phyloP scores from a whole-genome alignment of 192 early-diverging fungal genomes.

The Fimicolochytrium jonesii region DNA sequence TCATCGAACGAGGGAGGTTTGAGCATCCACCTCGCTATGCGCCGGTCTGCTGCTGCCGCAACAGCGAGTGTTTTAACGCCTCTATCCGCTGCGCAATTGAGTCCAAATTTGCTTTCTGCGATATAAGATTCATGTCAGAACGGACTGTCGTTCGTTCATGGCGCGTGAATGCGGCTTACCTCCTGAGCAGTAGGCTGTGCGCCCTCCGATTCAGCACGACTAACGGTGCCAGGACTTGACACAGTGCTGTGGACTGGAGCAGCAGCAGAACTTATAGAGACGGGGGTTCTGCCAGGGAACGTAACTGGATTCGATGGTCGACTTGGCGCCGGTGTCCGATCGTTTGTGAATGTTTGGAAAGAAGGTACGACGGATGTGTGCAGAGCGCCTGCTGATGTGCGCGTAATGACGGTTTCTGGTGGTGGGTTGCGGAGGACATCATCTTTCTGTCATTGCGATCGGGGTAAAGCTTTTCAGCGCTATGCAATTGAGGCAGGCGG shows the following conservation, averaged over 20 bases:
- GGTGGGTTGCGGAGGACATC: not conserved
- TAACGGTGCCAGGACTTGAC: not conserved
- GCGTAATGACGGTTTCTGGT: conserved; percentile 15
- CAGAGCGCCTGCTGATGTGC: not conserved
- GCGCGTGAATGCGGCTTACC: no score
- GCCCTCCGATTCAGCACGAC: not conserved
- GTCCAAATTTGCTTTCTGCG: conserved; percentile 2
- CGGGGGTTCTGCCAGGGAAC: not conserved
- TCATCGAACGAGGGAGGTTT: no score
- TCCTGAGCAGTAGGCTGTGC: no score
- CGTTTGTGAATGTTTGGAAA: not conserved
- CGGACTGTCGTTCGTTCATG: not conserved
- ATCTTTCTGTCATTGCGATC: not conserved
- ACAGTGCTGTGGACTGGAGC: not conserved
- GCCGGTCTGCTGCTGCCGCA: no score
- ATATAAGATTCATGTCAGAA: not conserved
- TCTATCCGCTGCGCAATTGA: not conserved
- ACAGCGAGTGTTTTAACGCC: not conserved
- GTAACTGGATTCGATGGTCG: not conserved
- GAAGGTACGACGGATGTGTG: conserved; percentile 13
- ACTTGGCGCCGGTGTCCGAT: not conserved
- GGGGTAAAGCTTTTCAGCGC: not conserved
- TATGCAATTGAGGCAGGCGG: not conserved
- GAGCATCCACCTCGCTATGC: no score
- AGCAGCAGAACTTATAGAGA: not conserved